Evolutionary conservation across 306 rosid species (phyloP), one percentile per base, ranked within the genome.

Genomic region (Erythrophleum fordii): DNA sequence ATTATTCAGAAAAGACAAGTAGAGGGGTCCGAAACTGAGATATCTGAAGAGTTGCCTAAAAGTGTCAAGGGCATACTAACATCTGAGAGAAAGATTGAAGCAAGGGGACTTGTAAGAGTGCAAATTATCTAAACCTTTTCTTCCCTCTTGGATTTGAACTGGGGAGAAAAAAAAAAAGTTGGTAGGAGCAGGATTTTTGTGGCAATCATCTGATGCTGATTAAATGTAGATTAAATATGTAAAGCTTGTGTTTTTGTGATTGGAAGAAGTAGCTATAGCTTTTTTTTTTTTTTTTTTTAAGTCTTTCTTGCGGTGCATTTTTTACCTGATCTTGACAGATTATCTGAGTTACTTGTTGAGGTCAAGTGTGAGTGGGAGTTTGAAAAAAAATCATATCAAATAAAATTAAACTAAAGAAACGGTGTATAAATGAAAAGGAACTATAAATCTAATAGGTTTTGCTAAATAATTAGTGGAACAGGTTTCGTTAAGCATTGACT

Each of bases 1-100:
- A 78, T 88, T 17, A 88, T 92, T 81, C 98, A 94, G 84, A 91
- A 82, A 62, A 82, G 73, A 77, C 85, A 74, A 28, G 69, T 85
- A 0, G 85, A 88, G 73, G 83, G 82, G 25, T n/a, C 37, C 37
- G 87, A 80, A 41, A 28, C 73, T 20, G 88, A 81, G 73, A 83
- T 80, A 22, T 73, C 81, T 31, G 79, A 79, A 31, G 89, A 88
- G 35, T 68, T 88, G 59, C 87, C 91, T 12, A 29, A 62, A 20
- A 61, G 60, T 66, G 71, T 84, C 17, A 81, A 83, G 69, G 88
- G 87, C 7, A 94, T 75, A 58, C 37, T 89, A 42, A 71, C 89
- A 77, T 77, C 81, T 89, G 42, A 88, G 68, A 65, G 87, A 85
- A 76, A 87, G 85, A 71, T 80, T 92, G 88, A 88, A 68, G 84